Evolutionary conservation across 2,329 filamentous ascomycete species (phyloP), one percentile per base, ranked within the genome.

Genomic region (Phyllosticta citribraziliensis): DNA sequence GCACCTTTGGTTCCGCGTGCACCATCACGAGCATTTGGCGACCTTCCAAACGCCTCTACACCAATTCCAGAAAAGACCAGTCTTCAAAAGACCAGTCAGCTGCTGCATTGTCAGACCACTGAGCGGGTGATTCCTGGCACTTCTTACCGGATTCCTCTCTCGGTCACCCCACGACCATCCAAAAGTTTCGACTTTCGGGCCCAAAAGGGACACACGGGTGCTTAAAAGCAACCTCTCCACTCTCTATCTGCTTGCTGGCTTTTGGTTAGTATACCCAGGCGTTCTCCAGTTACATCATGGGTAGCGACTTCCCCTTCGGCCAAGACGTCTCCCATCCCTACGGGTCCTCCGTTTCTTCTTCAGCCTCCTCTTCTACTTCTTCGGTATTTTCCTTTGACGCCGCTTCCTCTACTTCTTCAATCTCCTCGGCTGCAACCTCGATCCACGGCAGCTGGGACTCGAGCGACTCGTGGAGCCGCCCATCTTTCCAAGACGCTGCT

Each of bases 361-460:
- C 88, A 67, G 84, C 88, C 62, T 91, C 89, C 30, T 88, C 88
- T 61, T 91, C 88, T 20, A 83, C 87, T 62, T 84, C 85, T 61
- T 94, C 89, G 35, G 81, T 91, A 68, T 94, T 90, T 80, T 94
- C 90, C 66, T 81, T 88, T 69, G 82, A 84, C 70, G 73, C 74
- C 51, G 70, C 80, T 57, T 87, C 85, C 61, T 86, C 84, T 20
- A 87, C 90, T 75, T 27, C 58, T 54, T 60, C 58, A 9, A 19
- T 50, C 5, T 61, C 58, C 19, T 89, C 88, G 59, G 84, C 88
- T 68, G 86, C 83, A 63, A 80, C 81, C 70, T 82, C 83, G 62
- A 84, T 83, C 64, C 81, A 84, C 68, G 70, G 74, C 65, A 72
- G 74, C 61, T 80, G 78, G 70, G 70, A 74, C 63, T 70, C 69